Evolutionary conservation across 306 rosid genomes (phyloP).

Genomic region (Castanea mollissima): DNA sequence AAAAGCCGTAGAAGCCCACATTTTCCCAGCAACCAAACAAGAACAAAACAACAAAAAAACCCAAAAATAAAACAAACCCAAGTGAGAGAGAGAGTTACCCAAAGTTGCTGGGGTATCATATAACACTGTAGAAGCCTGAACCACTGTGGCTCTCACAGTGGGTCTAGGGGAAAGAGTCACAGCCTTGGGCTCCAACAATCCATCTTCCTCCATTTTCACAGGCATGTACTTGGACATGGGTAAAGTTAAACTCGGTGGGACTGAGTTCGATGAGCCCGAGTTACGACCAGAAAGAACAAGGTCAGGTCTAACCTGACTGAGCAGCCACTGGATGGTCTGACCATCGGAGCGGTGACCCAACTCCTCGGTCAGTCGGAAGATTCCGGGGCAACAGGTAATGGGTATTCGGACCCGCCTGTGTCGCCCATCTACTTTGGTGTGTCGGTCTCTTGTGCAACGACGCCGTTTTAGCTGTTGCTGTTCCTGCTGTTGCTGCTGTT

Average conservation of each 20-base stretch:
- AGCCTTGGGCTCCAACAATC: not conserved
- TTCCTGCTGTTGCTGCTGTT: not conserved
- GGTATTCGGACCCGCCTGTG: conserved; percentile 26
- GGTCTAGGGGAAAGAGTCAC: conserved; percentile 38
- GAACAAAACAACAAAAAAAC: not conserved
- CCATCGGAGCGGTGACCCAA: conserved; percentile 26
- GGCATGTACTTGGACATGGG: not conserved
- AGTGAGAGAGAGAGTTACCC: conserved; percentile 32
- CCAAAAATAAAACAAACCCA: not conserved
- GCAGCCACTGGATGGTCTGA: conserved; percentile 27
- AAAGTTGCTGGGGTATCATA: conserved; percentile 84
- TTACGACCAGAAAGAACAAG: conserved; percentile 7
- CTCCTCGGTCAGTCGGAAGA: conserved; percentile 25
- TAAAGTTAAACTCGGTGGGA: too few species aligned
- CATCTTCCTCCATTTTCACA: not conserved
- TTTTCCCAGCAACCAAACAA: not conserved
- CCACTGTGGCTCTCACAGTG: conserved; percentile 83
- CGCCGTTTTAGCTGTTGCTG: conserved; percentile 2
- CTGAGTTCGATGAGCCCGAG: not conserved
- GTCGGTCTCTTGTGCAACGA: conserved; percentile 10
- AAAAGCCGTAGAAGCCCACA: not conserved
- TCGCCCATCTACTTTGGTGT: conserved; percentile 22
- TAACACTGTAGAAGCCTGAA: conserved; percentile 88
- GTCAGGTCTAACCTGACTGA: conserved; percentile 25
- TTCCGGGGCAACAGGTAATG: conserved; percentile 21